Evolutionary conservation across 495 filamentous ascomycete species (phyloP).

Genomic region (Cetradonia linearis): DNA sequence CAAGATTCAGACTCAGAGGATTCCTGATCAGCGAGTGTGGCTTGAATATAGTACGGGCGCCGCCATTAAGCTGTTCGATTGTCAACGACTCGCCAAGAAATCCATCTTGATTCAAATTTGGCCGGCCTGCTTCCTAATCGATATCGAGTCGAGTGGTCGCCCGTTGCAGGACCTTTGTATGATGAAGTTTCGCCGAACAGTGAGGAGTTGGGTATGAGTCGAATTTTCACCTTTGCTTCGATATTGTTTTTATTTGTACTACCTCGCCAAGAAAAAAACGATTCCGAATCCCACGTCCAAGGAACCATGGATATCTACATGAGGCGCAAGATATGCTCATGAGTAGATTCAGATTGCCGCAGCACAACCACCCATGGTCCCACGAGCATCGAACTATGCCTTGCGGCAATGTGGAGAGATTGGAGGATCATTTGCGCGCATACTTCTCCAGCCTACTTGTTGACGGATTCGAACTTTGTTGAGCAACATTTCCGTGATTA

Average conservation of each 20-base stretch:
- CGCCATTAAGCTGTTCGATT: not conserved
- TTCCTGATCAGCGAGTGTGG: not conserved
- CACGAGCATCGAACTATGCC: not conserved
- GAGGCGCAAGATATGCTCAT: not conserved
- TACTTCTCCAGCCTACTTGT: not conserved
- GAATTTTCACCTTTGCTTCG: not conserved
- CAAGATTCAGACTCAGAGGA: conserved; percentile 18
- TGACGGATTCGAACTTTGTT: not conserved
- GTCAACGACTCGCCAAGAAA: not conserved
- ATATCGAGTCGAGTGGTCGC: not conserved
- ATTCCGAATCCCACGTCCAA: not conserved
- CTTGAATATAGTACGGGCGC: not conserved
- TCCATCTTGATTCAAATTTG: too few species aligned
- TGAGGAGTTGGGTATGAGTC: conserved; percentile 10
- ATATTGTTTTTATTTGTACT: conserved; percentile 10
- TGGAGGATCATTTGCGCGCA: not conserved
- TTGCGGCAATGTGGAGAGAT: not conserved
- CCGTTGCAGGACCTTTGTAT: not conserved
- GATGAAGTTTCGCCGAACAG: not conserved
- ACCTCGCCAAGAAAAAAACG: not conserved
- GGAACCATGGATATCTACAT: not conserved
- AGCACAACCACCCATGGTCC: not conserved
- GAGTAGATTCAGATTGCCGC: not conserved
- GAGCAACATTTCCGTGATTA: not conserved
- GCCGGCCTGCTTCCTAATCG: not conserved